Base-by-base conservation (phyloP, 148 eudicot species). In the Chenopodium album region DNA sequence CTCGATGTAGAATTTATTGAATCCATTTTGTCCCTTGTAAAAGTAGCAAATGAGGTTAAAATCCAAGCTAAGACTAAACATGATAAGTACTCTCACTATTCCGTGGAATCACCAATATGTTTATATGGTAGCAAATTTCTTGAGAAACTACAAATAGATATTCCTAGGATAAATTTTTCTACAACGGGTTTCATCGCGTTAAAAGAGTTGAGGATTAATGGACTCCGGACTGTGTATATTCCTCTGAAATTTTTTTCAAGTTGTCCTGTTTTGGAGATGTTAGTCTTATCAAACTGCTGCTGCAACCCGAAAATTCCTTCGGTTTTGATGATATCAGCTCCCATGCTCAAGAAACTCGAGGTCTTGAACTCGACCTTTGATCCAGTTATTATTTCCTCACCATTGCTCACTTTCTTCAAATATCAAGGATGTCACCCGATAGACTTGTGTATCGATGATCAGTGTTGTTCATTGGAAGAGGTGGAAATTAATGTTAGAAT, bases 191-290 rank as follows among this genome's bases (percentile, higher is more conserved):
- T 34, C 69, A 7, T 9, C 1, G 79, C 70, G 9, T 31, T 76
- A 7, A 76, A 37, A 60, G 79, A 76, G 19, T 20, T 76, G 50
- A 76, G 50, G 44, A 44, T 76, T 34, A 17, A 77, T 63, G 54
- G 48, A 12, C 20, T 10, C 46, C 1, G 19, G 14, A 31, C 20
- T 54, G 16, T 3, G 4, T 3, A 3, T 16, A 54, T 13, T 31
- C 29, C 17, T 54, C 22, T 9, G 10, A 63, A 31, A 12, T 52
- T 75, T 0, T 75, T 75, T 20, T 56, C 78, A 7, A 31, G 47
- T 20, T 54, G 46, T 31, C 47, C 46, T 13, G n/a, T 17, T 54
- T 31, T 56, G 64, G 78, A 75, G 20, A 13, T 16, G 14, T 31
- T 75, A 23, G 9, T 28, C 12, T 75, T 75, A 9, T 29, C 41